Evolutionary conservation across 2,329 filamentous ascomycete genomes (phyloP).

Genomic region (Grosmannia huntii): DNA sequence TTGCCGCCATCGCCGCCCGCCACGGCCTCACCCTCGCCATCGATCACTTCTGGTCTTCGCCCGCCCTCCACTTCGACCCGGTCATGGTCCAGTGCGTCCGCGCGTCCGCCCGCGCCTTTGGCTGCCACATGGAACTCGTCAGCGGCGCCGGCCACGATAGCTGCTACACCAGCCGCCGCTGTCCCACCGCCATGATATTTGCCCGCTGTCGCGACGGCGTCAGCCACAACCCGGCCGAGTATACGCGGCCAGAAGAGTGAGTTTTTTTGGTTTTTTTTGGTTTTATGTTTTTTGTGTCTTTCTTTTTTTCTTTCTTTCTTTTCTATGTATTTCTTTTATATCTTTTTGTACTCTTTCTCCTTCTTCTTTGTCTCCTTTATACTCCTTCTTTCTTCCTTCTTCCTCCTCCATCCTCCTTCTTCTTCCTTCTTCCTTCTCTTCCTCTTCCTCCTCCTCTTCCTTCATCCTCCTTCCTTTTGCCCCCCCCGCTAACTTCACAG

Average conservation of each 20-base stretch:
- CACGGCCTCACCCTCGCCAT: conserved; percentile 5
- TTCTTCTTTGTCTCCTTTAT: too few species aligned
- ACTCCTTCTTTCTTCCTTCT: too few species aligned
- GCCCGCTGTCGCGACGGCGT: conserved; percentile 23
- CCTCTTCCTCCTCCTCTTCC: too few species aligned
- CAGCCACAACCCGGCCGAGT: conserved; percentile 24
- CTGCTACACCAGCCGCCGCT: conserved; percentile 20
- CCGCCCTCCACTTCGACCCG: conserved; percentile 10
- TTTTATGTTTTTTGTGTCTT: too few species aligned
- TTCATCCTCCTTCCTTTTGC: background rate
- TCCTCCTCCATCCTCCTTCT: background rate
- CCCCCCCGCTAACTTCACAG: background rate
- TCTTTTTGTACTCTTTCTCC: too few species aligned
- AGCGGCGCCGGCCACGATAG: conserved; percentile 28
- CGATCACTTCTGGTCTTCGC: conserved; percentile 9
- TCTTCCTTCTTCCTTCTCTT: too few species aligned
- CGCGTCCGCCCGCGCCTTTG: background rate
- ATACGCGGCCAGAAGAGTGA: conserved; percentile 22
- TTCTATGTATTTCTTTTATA: too few species aligned
- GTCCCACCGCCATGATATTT: conserved; percentile 27
- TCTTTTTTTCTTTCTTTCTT: too few species aligned
- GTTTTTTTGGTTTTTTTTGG: too few species aligned
- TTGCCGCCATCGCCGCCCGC: conserved; percentile 3
- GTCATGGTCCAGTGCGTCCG: background rate
- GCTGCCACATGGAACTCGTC: conserved; percentile 15